Evolutionary conservation across 2,329 filamentous ascomycete species (phyloP).

Genomic region (Diaporthe humulicola): DNA sequence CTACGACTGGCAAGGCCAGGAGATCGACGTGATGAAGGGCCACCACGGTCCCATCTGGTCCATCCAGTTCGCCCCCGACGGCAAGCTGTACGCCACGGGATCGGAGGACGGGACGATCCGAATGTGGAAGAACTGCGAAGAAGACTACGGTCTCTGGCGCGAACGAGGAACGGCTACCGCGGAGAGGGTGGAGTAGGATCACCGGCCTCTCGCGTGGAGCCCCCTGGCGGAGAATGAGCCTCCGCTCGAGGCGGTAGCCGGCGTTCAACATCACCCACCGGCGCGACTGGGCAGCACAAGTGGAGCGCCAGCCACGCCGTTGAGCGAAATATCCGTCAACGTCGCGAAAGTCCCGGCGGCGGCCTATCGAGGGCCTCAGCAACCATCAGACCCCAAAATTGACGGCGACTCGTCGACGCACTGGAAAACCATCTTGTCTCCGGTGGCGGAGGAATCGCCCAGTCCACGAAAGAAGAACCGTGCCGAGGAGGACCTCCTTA

Average conservation of each 20-base stretch:
- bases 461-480: slow-evolving; percentile 33
- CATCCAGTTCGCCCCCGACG: slow-evolving; percentile 92
- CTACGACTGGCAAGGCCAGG: slow-evolving; percentile 88
- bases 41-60: slow-evolving; percentile 99
- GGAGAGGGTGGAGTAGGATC: slow-evolving; percentile 40
- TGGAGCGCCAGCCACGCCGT: not conserved
- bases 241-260: slow-evolving; percentile 22
- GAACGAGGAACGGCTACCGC: slow-evolving; percentile 54
- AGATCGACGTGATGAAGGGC: slow-evolving; percentile 94
- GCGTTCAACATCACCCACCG: not conserved
- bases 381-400: slow-evolving; percentile 6
- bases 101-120: slow-evolving; percentile 99
- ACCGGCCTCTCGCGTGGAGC: slow-evolving; percentile 35
- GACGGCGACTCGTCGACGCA: slow-evolving; percentile 18
- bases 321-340: slow-evolving; percentile 40
- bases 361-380: slow-evolving; percentile 23
- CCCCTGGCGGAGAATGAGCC: slow-evolving; percentile 37
- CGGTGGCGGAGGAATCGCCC: slow-evolving; percentile 38
- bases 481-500: slow-evolving; percentile 11
- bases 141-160: slow-evolving; percentile 74
- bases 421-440: slow-evolving; percentile 38
- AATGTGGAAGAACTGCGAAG: slow-evolving; percentile 81
- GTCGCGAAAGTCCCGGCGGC: slow-evolving; percentile 34
- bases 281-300: not conserved
- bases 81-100: slow-evolving; percentile 94